Evolutionary conservation across 306 rosid genomes (phyloP).

Genomic region (Prinsepia uniflora): DNA sequence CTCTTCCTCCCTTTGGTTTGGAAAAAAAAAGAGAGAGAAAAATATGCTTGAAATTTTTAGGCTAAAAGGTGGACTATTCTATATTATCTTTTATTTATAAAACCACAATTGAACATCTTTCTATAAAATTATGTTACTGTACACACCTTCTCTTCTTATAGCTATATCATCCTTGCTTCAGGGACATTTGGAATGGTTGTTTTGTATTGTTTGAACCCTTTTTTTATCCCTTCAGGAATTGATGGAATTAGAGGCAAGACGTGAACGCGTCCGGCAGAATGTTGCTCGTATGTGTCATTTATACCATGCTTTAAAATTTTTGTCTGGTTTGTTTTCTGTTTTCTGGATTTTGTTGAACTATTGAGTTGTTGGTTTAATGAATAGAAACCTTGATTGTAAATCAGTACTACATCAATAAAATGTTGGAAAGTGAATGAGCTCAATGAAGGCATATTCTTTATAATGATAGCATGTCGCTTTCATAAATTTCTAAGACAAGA

Average conservation of each 20-base stretch:
- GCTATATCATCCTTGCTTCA: background rate
- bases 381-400: background rate
- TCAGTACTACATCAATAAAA: background rate
- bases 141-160: background rate
- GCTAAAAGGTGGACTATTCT: background rate
- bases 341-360: slow-evolving; percentile 9
- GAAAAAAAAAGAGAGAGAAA: background rate
- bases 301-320: slow-evolving; percentile 9
- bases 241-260: slow-evolving; percentile 74
- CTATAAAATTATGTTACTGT: background rate
- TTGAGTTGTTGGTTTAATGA: slow-evolving; percentile 19
- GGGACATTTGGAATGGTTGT: background rate
- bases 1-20: background rate
- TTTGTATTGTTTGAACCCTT: slow-evolving; percentile 19
- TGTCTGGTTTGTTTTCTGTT: slow-evolving; percentile 22
- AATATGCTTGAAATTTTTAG: background rate
- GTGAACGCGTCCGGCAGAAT: slow-evolving; percentile 71
- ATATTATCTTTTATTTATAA: background rate
- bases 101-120: background rate
- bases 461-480: background rate
- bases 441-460: background rate
- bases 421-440: background rate
- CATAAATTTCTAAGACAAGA: background rate
- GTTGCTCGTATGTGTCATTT: slow-evolving; percentile 71
- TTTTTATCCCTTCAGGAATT: slow-evolving; percentile 56